A percentile compares a stretch with the other conserved stretches of the same genome.
These are phyloP conservation scores for Coniosporium tulheliwenetii DNA, from an alignment of 2,329 filamentous ascomycete species.

Conservation along the genomic window DNA sequence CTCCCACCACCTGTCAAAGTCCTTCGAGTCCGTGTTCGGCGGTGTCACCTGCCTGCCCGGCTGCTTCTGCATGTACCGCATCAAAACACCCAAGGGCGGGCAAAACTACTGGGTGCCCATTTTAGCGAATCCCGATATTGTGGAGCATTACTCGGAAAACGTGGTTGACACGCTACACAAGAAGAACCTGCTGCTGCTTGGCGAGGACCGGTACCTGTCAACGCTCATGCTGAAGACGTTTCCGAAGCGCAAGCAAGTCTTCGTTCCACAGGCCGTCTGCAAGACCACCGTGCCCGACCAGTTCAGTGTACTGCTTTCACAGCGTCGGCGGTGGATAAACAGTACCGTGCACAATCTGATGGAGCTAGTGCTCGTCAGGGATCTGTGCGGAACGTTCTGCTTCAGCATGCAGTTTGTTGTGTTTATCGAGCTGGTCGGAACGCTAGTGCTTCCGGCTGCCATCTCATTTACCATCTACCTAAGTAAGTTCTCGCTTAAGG, in stretches of 20 bases:
- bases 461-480: constrained; percentile 97
- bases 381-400: constrained; percentile 96
- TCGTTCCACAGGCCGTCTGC: constrained; percentile 95
- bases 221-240: constrained; percentile 98
- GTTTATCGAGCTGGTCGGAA: constrained; percentile 87
- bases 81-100: constrained; percentile 95
- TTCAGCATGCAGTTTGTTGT: constrained; percentile 99
- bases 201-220: constrained; percentile 88
- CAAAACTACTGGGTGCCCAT: constrained; percentile 99
- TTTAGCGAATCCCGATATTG: constrained; percentile 92
- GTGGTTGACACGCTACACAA: constrained; percentile 96
- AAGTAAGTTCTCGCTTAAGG: constrained; percentile 40
- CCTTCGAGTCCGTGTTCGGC: constrained; percentile 96
- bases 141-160: constrained; percentile 98
- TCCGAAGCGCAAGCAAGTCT: constrained; percentile 97
- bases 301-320: constrained; percentile 84
- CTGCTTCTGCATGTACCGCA: constrained; percentile 99
- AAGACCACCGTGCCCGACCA: constrained; percentile 92
- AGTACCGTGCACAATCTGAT: constrained; percentile 97
- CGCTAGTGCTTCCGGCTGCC: constrained; percentile 84
- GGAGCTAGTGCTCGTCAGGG: constrained; percentile 87
- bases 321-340: constrained; percentile 97
- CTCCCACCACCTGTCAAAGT: constrained; percentile 91
- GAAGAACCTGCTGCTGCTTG: constrained; percentile 84
- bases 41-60: constrained; percentile 97